These are phyloP conservation scores for Solanum chacoense DNA, from an alignment of 305 asterid species.

Conservation along the genomic window DNA sequence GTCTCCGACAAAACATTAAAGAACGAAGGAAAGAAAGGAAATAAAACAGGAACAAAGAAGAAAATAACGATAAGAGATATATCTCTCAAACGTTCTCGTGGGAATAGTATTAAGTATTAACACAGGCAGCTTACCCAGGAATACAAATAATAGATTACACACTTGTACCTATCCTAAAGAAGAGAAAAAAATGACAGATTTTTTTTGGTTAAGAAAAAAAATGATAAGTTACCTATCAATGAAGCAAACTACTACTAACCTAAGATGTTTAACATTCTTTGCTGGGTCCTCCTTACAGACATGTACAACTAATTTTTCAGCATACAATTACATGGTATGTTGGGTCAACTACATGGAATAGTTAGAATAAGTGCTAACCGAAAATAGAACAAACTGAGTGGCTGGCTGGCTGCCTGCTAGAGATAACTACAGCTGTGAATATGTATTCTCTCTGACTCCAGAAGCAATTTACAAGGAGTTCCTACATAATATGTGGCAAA, in stretches of 20 bases:
- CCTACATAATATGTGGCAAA: not conserved
- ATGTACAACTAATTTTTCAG: not conserved
- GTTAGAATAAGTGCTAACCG: not conserved
- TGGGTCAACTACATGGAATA: not conserved
- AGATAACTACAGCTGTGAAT: not conserved
- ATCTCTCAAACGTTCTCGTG: not conserved
- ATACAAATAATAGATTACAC: not conserved
- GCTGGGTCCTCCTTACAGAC: not conserved
- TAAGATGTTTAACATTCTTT: not conserved
- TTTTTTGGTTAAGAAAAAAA: not conserved
- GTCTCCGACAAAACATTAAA: not conserved
- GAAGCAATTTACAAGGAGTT: not conserved
- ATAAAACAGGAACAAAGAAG: not conserved
- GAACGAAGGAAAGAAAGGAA: not conserved
- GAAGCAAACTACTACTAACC: not conserved
- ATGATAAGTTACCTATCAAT: not conserved
- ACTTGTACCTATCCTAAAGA: not conserved
- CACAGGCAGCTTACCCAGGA: not conserved
- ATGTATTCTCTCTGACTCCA: not conserved
- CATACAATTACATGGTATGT: not conserved
- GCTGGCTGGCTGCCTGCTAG: not conserved
- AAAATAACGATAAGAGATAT: not conserved
- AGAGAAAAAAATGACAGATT: not conserved
- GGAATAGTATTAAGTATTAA: not conserved
- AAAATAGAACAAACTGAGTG: not conserved